A percentile compares a stretch with the other conserved stretches of the same genome.
These are phyloP conservation scores for Trichoderma simmonsii DNA, from an alignment of 2,329 filamentous ascomycete genomes.

Conservation along the genomic window DNA sequence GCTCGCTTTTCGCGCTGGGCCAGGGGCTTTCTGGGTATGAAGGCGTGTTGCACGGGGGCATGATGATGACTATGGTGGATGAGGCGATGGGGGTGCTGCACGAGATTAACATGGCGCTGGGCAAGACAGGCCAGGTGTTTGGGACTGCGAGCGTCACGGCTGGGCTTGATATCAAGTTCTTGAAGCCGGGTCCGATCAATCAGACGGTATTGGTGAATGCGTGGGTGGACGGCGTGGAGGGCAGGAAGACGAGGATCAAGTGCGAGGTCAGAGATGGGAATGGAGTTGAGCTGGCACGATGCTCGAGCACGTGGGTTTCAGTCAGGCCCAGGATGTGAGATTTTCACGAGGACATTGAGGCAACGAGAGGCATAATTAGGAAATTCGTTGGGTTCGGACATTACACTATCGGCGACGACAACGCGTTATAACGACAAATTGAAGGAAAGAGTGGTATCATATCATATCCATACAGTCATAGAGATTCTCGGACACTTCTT, in stretches of 20 bases:
- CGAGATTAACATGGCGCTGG: slow-evolving; percentile 35
- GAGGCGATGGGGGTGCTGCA: slow-evolving; percentile 37
- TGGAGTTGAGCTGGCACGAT: slow-evolving; percentile 31
- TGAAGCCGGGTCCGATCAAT: slow-evolving; percentile 32
- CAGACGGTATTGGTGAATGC: slow-evolving; percentile 32
- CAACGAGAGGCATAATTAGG: neutral
- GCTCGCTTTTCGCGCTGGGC: slow-evolving; percentile 33
- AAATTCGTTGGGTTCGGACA: neutral
- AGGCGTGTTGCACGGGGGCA: slow-evolving; percentile 36
- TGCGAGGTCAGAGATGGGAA: slow-evolving; percentile 31
- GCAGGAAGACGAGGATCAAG: slow-evolving; percentile 33
- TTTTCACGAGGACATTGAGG: neutral
- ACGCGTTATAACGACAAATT: neutral
- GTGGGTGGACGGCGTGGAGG: slow-evolving; percentile 32
- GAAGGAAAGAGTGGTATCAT: slow-evolving; percentile 17
- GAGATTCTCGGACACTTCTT: neutral
- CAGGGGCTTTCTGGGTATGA: slow-evolving; percentile 34
- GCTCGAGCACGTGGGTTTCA: slow-evolving; percentile 34
- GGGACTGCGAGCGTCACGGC: slow-evolving; percentile 34
- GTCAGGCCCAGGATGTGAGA: slow-evolving; percentile 30
- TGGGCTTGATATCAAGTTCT: slow-evolving; percentile 34
- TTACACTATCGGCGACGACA: neutral
- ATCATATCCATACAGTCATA: slow-evolving; percentile 15
- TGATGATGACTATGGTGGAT: slow-evolving; percentile 36
- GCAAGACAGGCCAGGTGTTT: slow-evolving; percentile 30